These are phyloP conservation scores for Kandelia obovata DNA, from an alignment of 345 rosid species.

Conservation along the genomic window DNA sequence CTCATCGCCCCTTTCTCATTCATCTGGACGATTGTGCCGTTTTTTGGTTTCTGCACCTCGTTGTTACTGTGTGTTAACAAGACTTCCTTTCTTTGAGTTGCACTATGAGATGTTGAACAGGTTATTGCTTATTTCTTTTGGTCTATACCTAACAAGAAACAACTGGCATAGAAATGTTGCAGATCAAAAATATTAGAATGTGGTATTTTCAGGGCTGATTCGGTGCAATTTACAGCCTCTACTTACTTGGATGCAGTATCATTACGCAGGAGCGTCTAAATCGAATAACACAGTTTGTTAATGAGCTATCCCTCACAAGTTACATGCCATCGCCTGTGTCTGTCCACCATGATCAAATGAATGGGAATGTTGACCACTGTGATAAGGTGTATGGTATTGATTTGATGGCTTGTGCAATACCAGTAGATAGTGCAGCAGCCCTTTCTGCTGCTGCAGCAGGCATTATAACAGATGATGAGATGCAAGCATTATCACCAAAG, in stretches of 20 bases:
- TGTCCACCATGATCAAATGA: constrained; percentile 37
- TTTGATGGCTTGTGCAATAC: constrained; percentile 84
- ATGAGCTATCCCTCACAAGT: constrained; percentile 61
- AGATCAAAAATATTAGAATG: constrained; percentile 1
- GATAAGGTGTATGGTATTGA: constrained; percentile 39
- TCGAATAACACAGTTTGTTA: constrained; percentile 77
- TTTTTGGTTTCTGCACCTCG: constrained; percentile 97
- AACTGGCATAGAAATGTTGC: neutral
- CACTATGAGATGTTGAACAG: constrained; percentile 97
- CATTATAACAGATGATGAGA: constrained; percentile 53
- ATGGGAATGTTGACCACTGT: constrained; percentile 36
- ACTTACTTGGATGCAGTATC: constrained; percentile 64
- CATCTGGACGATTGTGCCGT: constrained; percentile 58
- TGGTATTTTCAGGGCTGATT: neutral
- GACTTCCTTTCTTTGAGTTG: constrained; percentile 91
- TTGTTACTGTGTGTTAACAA: constrained; percentile 89
- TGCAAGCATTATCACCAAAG: constrained; percentile 44
- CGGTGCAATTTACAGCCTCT: constrained; percentile 21
- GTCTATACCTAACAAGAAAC: constrained; percentile 11
- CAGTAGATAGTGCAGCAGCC: constrained; percentile 64
- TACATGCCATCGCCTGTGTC: constrained; percentile 34
- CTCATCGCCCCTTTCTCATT: constrained; percentile 48
- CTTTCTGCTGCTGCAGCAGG: constrained; percentile 87
- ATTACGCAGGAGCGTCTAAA: constrained; percentile 96
- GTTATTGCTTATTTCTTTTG: constrained; percentile 36